phyloP scores from a whole-genome alignment of 371 early-diverging fungal genomes.

The Lichtheimia hyalospora region DNA sequence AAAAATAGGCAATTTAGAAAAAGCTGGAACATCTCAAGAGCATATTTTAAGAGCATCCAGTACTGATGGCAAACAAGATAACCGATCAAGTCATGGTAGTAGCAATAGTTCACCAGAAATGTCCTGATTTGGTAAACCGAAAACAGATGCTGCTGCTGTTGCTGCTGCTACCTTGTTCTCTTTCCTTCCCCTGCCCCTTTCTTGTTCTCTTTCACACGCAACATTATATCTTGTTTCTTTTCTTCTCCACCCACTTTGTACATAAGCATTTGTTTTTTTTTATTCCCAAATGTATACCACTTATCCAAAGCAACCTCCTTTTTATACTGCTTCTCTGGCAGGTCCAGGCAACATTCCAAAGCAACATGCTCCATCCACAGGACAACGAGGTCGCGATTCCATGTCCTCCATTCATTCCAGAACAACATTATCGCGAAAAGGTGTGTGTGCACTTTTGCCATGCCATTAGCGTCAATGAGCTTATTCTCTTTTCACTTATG shows the following conservation, averaged over 20 bases:
- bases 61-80: too few relatives aligned
- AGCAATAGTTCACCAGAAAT: not conserved
- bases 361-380: not conserved
- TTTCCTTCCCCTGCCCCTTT: constrained; percentile 2
- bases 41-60: constrained; percentile 2
- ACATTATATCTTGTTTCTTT: too few relatives aligned
- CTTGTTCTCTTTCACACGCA: constrained; percentile 3
- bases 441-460: too few relatives aligned
- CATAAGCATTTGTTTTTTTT: constrained; percentile 2
- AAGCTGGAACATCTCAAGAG: constrained; percentile 16
- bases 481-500: constrained; percentile 1
- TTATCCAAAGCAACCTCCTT: constrained; percentile 7
- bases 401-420: too few relatives aligned
- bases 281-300: constrained; percentile 7
- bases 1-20: not conserved
- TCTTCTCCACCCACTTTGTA: constrained; percentile 4
- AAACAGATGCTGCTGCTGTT: constrained; percentile 2
- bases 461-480: not conserved
- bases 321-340: constrained; percentile 11
- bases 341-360: constrained; percentile 4
- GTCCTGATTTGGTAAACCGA: constrained; percentile 14
- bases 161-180: constrained; percentile 1
- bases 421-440: too few relatives aligned
- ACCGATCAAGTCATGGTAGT: not conserved
- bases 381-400: too few relatives aligned